These are phyloP conservation scores for Oryza brachyantha DNA, from an alignment of 176 grass and related monocot genomes.

Conservation along the genomic window DNA sequence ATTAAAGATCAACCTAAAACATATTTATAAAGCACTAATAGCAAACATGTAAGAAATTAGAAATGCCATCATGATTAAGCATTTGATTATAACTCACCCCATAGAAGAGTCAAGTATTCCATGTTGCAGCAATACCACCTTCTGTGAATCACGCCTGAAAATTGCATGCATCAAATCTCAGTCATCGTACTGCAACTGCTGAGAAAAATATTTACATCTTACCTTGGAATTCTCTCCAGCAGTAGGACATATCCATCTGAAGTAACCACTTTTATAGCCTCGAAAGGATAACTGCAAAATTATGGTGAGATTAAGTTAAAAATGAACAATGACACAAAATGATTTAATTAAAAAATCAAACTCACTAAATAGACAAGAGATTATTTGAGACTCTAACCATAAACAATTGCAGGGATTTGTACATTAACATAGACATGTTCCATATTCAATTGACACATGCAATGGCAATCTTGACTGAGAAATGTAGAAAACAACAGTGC, in stretches of 20 bases:
- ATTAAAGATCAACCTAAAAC: too few relatives aligned
- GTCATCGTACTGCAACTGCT: slow-evolving; percentile 16
- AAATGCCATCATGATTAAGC: background rate
- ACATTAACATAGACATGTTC: background rate
- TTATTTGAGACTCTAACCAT: background rate
- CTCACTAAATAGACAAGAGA: background rate
- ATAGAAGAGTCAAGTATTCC: slow-evolving; percentile 96
- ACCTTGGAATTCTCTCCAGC: slow-evolving; percentile 97
- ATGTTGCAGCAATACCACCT: slow-evolving; percentile 91
- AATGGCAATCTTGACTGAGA: background rate
- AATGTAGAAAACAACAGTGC: background rate
- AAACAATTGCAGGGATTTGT: background rate
- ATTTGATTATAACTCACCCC: slow-evolving; percentile 65
- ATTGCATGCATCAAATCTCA: slow-evolving; percentile 28
- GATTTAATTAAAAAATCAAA: background rate
- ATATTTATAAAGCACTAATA: slow-evolving; percentile 1
- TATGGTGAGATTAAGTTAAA: background rate
- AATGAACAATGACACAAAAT: background rate
- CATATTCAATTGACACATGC: background rate
- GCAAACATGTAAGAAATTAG: slow-evolving; percentile 17
- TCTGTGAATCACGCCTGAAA: slow-evolving; percentile 80
- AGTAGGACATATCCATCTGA: slow-evolving; percentile 96
- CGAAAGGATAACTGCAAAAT: slow-evolving; percentile 82
- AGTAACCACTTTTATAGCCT: slow-evolving; percentile 88
- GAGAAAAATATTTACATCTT: slow-evolving; percentile 2